Evolutionary conservation across 257 asterid genomes (phyloP), one percentile per base, ranked within the genome.

Genomic region (Perilla frutescens): DNA sequence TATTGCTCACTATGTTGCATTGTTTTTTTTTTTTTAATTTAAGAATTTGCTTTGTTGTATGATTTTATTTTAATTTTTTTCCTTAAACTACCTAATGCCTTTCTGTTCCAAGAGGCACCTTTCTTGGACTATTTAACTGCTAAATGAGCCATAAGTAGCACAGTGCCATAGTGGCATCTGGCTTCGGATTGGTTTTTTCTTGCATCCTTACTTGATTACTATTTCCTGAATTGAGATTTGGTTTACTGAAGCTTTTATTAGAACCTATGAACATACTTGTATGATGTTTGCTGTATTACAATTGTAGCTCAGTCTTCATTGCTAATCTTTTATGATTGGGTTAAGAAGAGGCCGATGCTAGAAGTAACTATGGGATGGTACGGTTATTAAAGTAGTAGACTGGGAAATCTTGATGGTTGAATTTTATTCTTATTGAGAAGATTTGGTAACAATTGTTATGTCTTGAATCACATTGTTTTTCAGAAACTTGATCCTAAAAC

Each of bases 1-100:
- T n/a, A 45, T 64, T 44, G 39, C 32, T 6, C 50, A 12, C 55
- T 72, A 12, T 54, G 71, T 7, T 79, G 74, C 67, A 75, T 66
- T n/a, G 62, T 72, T 57, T 70, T 71, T 60, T 74, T 56, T 20
- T 20, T 20, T 20, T 20, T 20, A 20, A 20, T 20, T 20, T 57
- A 45, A 40, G 37, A 51, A 11, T 13, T 76, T 61, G 31, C 49
- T 62, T 69, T 70, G 64, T 70, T 50, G 80, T 37, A 48, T 54
- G 40, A 13, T 71, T 49, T 50, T 61, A 40, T 48, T 49, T 59
- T 37, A 7, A 4, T 58, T 64, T 57, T 57, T 45, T 62, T 15
- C 40, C 12, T 14, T 20, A n/a, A 62, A 49, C 37, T n/a, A 56
- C 58, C 57, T 29, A 57, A 48, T 57, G 81, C 62, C 48, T 68